phyloP scores from a whole-genome alignment of 2,329 filamentous ascomycete species.

The Cyclaneusma minus region DNA sequence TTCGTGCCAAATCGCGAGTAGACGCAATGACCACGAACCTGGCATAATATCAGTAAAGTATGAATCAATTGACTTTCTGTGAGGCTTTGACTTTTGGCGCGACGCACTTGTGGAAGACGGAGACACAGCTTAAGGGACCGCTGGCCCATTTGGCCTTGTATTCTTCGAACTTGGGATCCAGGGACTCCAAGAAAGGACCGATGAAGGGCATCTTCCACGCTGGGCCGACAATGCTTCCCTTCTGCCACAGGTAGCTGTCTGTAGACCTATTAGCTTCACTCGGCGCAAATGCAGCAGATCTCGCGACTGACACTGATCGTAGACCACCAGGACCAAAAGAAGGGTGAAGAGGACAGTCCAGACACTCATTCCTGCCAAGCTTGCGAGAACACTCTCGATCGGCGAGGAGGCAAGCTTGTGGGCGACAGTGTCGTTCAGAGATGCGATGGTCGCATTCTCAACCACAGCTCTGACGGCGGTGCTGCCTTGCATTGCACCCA shows the following conservation, averaged over 20 bases:
- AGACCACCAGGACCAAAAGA: constrained; percentile 56
- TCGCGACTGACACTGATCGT: constrained; percentile 71
- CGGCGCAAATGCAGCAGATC: neutral
- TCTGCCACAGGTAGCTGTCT: constrained; percentile 64
- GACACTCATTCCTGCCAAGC: constrained; percentile 40
- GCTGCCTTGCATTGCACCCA: too few relatives aligned
- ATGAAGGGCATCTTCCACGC: constrained; percentile 71
- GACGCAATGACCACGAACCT: constrained; percentile 97
- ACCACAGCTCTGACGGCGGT: too few relatives aligned
- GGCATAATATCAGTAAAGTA: constrained; percentile 2
- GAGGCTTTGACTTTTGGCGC: neutral
- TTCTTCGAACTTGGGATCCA: constrained; percentile 81
- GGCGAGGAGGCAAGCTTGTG: too few relatives aligned
- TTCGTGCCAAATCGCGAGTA: constrained; percentile 85
- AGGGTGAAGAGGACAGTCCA: constrained; percentile 57
- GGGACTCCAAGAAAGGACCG: constrained; percentile 85
- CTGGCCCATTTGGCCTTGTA: constrained; percentile 90
- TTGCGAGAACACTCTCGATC: constrained; percentile 37
- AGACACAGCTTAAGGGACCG: constrained; percentile 87
- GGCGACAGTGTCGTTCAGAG: constrained; percentile 50
- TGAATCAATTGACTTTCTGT: constrained; percentile 1
- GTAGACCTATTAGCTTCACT: constrained; percentile 5
- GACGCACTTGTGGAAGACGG: constrained; percentile 92
- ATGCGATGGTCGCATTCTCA: constrained; percentile 53
- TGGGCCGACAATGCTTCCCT: constrained; percentile 63